Conservation (phyloP, 2,329 filamentous ascomycete species). For the Torrubiella hemipterigena region DNA sequence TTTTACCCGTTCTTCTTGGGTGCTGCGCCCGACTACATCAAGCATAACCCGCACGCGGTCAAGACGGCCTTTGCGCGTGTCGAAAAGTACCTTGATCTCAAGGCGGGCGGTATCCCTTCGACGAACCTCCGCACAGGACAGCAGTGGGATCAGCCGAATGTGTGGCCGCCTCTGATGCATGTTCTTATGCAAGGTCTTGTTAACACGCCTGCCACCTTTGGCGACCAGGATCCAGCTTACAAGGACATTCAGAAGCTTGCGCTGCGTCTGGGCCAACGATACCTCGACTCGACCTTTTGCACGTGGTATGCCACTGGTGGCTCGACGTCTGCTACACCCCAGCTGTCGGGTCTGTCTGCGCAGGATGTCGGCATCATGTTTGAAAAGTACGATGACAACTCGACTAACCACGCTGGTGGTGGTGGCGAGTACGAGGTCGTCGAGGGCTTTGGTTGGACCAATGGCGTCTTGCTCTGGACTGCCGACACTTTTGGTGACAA, state of each 20-base stretch:
- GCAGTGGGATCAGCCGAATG: conserved; percentile 61
- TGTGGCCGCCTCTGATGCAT: conserved; percentile 58
- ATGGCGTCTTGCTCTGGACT: conserved; percentile 55
- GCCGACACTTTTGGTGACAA: conserved; percentile 48
- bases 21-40: conserved; percentile 44
- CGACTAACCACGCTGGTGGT: conserved; percentile 47
- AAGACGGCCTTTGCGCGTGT: conserved; percentile 42
- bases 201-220: conserved; percentile 45
- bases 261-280: conserved; percentile 48
- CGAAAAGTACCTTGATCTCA: conserved; percentile 34
- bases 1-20: conserved; percentile 61
- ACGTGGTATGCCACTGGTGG: conserved; percentile 59
- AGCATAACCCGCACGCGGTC: conserved; percentile 46
- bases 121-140: conserved; percentile 49
- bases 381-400: conserved; percentile 54
- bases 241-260: conserved; percentile 41
- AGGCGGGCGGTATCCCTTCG: conserved; percentile 46
- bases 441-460: conserved; percentile 60
- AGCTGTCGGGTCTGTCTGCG: conserved; percentile 31
- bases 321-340: conserved; percentile 38
- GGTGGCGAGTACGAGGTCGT: conserved; percentile 60
- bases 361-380: conserved; percentile 49
- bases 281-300: conserved; percentile 56
- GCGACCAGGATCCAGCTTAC: conserved; percentile 40
- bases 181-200: conserved; percentile 50